These are phyloP conservation scores for Paracorniculantispora psalliotae DNA, from an alignment of 2,329 filamentous ascomycete genomes.

Conservation along the genomic window DNA sequence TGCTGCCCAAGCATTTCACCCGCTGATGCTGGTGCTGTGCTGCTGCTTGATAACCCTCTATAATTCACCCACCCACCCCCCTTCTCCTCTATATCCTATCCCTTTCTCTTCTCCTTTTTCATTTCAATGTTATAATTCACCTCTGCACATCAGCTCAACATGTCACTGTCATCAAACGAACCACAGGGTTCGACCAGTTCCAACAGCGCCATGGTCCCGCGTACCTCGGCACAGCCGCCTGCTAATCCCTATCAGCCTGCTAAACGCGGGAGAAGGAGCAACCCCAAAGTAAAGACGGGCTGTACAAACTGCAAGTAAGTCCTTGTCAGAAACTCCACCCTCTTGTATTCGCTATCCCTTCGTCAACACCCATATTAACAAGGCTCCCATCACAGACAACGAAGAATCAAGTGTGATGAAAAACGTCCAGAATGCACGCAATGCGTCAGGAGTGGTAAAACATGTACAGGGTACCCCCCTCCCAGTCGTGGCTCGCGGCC, in stretches of 20 bases:
- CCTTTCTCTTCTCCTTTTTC: too few relatives aligned
- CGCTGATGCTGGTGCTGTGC: too few relatives aligned
- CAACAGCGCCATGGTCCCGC: neutral
- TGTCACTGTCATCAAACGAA: neutral
- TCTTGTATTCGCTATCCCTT: neutral
- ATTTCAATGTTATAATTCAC: constrained; percentile 5
- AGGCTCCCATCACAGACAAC: too few relatives aligned
- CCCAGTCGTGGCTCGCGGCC: constrained; percentile 44
- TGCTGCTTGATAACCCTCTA: too few relatives aligned
- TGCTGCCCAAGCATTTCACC: too few relatives aligned
- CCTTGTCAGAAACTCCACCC: neutral
- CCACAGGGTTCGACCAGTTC: neutral
- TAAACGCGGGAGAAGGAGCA: constrained; percentile 48
- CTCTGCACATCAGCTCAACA: neutral
- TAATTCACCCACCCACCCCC: neutral
- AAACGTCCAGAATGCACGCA: constrained; percentile 54
- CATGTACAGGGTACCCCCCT: constrained; percentile 58
- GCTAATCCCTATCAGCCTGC: constrained; percentile 13
- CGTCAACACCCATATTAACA: too few relatives aligned
- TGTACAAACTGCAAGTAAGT: constrained; percentile 66
- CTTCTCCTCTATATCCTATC: too few relatives aligned
- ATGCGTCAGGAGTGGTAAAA: constrained; percentile 54
- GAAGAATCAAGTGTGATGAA: constrained; percentile 64
- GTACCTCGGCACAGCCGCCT: neutral
- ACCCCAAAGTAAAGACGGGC: constrained; percentile 61